Base-by-base conservation (phyloP, 441 rosid genomes). In the Hura crepitans region DNA sequence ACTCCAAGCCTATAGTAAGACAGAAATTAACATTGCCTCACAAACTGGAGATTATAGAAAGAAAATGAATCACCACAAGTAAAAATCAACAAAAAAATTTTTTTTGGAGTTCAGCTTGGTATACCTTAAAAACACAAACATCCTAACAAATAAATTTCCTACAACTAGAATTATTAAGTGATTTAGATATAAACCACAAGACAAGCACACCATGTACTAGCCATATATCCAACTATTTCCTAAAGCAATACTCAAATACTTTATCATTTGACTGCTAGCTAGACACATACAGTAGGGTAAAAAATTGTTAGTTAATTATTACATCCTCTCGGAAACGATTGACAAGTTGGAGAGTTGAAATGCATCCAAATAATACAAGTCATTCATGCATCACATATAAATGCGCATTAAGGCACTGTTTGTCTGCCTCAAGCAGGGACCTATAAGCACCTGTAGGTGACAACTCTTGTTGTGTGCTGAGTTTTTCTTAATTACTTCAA, bases 1-100 rank as follows among this genome's bases (percentile, higher is more conserved):
- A 83, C 79, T 76, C 93, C 97, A 17, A 78, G 89, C 87, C 98
- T 96, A 72, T 64, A 86, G 53, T 69, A 81, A 56, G 54, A 74
- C 66, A 74, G 31, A 69, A 28, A 75, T 67, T 45, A 75, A 56
- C 28, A 74, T 46, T 63, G 54, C n/a, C 60, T 68, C 67, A 72
- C 5, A 45, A 71, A 43, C 42, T 68, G 57, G 49, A 56, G 43
- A 64, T 27, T 17, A 55, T 56, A 59, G 39, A 74, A 71, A 1
- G 59, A 22, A 60, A 59, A 56, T 51, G 59, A 39, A 49, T 31
- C 37, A 56, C 49, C 17, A 54, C 31, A 75, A 37, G 6, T 13
- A 8, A 62, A 11, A 54, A 51, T 58, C 15, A 39, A 67, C 69
- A n/a, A n/a, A 69, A 49, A 42, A 73, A 49, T 1, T 17, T 47